phyloP scores from a whole-genome alignment of 441 rosid genomes.

The Populus hybrid region DNA sequence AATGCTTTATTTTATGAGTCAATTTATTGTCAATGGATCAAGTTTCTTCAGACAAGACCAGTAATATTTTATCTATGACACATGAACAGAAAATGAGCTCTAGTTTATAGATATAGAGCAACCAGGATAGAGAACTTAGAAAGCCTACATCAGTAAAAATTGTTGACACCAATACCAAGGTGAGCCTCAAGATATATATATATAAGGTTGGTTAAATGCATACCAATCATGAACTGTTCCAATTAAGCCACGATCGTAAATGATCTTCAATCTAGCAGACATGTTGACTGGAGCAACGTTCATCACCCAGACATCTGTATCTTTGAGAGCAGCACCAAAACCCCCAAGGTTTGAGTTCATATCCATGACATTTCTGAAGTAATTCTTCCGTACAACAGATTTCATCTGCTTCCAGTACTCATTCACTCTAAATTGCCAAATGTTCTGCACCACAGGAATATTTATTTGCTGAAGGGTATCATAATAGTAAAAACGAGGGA shows the following conservation, averaged over 20 bases:
- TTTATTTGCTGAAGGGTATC: slow-evolving; percentile 9
- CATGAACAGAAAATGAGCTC: neutral
- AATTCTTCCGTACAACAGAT: slow-evolving; percentile 58
- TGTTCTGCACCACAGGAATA: slow-evolving; percentile 28
- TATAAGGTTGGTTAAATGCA: slow-evolving; percentile 7
- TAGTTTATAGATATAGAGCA: neutral
- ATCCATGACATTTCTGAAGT: slow-evolving; percentile 90
- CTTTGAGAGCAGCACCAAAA: slow-evolving; percentile 77
- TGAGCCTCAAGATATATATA: neutral
- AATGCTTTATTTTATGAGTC: neutral
- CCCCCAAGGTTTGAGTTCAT: slow-evolving; percentile 93
- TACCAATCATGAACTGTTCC: slow-evolving; percentile 97
- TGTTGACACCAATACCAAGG: too few relatives aligned
- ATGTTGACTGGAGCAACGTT: slow-evolving; percentile 70
- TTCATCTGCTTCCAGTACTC: slow-evolving; percentile 92
- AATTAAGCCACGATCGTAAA: slow-evolving; percentile 87
- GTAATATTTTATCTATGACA: neutral
- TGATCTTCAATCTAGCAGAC: slow-evolving; percentile 65
- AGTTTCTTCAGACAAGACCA: neutral
- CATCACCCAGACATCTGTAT: slow-evolving; percentile 91
- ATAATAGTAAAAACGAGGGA: neutral
- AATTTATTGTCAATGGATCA: neutral
- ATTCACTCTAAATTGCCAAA: slow-evolving; percentile 75
- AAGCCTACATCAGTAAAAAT: neutral
- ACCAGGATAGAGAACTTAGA: neutral